Conservation (phyloP, 345 rosid genomes). For the Capsella bursapastoris region DNA sequence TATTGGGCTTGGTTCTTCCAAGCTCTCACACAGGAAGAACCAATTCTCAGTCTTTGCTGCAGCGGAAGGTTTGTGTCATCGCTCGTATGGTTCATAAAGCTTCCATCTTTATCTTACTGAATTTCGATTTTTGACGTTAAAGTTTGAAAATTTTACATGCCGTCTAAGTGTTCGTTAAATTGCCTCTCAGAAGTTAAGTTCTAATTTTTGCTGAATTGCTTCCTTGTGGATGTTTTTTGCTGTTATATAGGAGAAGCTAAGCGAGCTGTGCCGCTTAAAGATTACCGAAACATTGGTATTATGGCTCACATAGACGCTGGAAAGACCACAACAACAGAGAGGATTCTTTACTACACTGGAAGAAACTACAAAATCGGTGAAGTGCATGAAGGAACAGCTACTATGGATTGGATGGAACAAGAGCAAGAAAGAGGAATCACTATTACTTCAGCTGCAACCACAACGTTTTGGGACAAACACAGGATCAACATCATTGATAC, state of each 20-base stretch:
- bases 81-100: not conserved
- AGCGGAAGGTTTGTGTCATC: conserved; percentile 58
- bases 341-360: conserved; percentile 86
- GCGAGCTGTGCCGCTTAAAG: conserved; percentile 74
- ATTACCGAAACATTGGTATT: conserved; percentile 92
- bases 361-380: conserved; percentile 98
- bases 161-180: conserved; percentile 43
- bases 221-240: conserved; percentile 4
- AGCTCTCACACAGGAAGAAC: conserved; percentile 48
- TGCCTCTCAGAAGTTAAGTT: conserved; percentile 26
- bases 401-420: conserved; percentile 99
- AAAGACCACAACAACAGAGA: conserved; percentile 94
- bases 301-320: conserved; percentile 99
- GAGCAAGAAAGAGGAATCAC: conserved; percentile 99
- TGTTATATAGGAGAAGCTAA: conserved; percentile 53
- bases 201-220: conserved; percentile 8
- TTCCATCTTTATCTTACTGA: not conserved
- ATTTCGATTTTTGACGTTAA: not conserved
- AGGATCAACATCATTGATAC: conserved; percentile 96
- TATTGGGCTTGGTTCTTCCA: conserved; percentile 48
- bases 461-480: conserved; percentile 89
- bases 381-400: conserved; percentile 97
- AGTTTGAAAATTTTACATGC: not conserved
- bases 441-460: conserved; percentile 95
- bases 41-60: conserved; percentile 77